Percentiles rank a stretch among this genome's conserved stretches.
phyloP scores from a whole-genome alignment of 345 rosid species.

The Brassica cretica region DNA sequence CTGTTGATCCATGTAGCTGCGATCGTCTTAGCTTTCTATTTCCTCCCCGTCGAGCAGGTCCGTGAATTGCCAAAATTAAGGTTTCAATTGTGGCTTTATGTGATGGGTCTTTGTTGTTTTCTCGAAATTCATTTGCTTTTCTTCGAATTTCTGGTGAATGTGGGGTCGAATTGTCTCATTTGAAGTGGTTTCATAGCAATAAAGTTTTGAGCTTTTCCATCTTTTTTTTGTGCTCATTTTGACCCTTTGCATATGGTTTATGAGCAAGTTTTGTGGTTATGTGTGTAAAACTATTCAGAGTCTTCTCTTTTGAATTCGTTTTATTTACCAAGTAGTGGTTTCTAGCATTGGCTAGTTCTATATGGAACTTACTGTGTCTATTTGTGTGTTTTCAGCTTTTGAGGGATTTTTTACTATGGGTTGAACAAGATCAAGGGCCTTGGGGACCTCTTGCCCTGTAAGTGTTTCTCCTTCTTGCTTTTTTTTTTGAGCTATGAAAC shows the following conservation, averaged over 20 bases:
- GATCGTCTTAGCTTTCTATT: conserved; percentile 67
- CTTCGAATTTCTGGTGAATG: background rate
- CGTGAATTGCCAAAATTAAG: background rate
- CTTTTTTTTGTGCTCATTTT: too few relatives aligned
- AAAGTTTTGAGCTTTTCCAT: background rate
- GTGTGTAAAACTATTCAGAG: background rate
- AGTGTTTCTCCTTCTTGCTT: conserved; percentile 40
- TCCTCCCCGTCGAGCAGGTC: conserved; percentile 94
- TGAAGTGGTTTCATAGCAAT: background rate
- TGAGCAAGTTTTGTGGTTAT: too few relatives aligned
- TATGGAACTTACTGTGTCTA: conserved; percentile 20
- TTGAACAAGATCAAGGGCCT: conserved; percentile 84
- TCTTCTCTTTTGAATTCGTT: background rate
- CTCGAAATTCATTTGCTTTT: conserved; percentile 14
- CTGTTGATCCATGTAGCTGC: conserved; percentile 67
- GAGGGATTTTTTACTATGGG: conserved; percentile 94
- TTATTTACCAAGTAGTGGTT: background rate
- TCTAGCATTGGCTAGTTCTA: background rate
- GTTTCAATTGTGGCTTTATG: conserved; percentile 17
- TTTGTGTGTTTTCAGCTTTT: conserved; percentile 55
- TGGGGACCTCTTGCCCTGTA: conserved; percentile 98
- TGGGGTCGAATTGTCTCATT: background rate
- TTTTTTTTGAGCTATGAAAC: background rate
- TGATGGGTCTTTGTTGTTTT: conserved; percentile 14
- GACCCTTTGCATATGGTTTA: too few relatives aligned